phyloP scores from a whole-genome alignment of 2,329 filamentous ascomycete species.

The Fusarium aywerte region DNA sequence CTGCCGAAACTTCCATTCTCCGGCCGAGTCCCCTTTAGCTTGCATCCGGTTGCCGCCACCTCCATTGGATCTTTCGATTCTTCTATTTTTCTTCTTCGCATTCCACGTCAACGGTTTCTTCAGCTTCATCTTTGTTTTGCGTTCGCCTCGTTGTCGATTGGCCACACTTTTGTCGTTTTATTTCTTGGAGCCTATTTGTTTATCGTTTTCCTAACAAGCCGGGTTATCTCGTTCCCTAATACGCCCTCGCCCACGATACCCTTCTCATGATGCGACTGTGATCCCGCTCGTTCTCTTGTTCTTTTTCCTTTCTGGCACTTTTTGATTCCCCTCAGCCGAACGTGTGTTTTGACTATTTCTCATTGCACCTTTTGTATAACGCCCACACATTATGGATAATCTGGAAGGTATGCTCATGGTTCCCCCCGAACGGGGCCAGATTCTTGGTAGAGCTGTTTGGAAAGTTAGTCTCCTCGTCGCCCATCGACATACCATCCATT shows the following conservation, averaged over 20 bases:
- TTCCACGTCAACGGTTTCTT: slow-evolving; percentile 22
- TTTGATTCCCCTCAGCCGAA: background rate
- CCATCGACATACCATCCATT: background rate
- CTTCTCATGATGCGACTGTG: slow-evolving; percentile 44
- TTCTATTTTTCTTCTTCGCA: slow-evolving; percentile 24
- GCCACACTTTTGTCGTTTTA: background rate
- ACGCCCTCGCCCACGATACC: slow-evolving; percentile 23
- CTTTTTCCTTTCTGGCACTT: background rate
- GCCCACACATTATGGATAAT: slow-evolving; percentile 50
- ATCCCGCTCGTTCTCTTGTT: slow-evolving; percentile 19
- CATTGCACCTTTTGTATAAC: background rate
- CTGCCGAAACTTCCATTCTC: slow-evolving; percentile 35
- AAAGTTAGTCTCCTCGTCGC: slow-evolving; percentile 55
- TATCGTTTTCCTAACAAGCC: background rate
- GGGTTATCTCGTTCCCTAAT: slow-evolving; percentile 3
- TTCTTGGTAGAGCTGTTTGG: slow-evolving; percentile 63
- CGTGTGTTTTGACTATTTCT: background rate
- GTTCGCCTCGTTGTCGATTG: slow-evolving; percentile 8
- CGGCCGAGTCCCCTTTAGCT: slow-evolving; percentile 40
- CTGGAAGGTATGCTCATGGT: slow-evolving; percentile 61
- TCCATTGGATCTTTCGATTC: slow-evolving; percentile 28
- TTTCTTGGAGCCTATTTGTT: slow-evolving; percentile 5
- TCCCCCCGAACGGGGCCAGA: slow-evolving; percentile 62
- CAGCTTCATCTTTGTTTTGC: slow-evolving; percentile 5
- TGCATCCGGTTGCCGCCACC: slow-evolving; percentile 33